Percentiles rank a stretch among this genome's conserved stretches.
phyloP scores from a whole-genome alignment of 148 eudicot species.

The Nepenthes gracilis region DNA sequence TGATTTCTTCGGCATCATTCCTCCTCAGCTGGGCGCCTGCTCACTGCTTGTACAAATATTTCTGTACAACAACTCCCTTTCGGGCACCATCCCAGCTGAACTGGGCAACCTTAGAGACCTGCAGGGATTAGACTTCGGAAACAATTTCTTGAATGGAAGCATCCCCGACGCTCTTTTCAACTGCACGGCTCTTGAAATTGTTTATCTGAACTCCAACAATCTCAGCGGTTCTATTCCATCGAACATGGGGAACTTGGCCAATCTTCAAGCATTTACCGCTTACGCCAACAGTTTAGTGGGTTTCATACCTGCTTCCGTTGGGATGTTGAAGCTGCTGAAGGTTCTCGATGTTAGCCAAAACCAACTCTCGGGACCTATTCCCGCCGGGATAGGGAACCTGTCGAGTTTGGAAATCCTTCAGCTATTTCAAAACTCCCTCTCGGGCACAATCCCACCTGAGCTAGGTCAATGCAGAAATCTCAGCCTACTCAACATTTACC shows the following conservation, averaged over 20 bases:
- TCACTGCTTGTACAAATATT: constrained; percentile 29
- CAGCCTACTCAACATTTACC: constrained; percentile 26
- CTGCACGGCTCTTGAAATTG: constrained; percentile 33
- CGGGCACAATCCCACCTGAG: constrained; percentile 54
- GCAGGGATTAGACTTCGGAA: constrained; percentile 35
- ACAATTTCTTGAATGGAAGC: constrained; percentile 44
- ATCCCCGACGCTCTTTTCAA: constrained; percentile 50
- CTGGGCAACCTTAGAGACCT: constrained; percentile 44
- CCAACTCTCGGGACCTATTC: constrained; percentile 41
- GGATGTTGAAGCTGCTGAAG: constrained; percentile 25
- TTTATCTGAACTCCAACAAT: constrained; percentile 32
- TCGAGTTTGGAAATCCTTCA: constrained; percentile 39
- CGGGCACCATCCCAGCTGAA: constrained; percentile 45
- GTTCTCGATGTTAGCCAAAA: constrained; percentile 44
- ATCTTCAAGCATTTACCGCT: constrained; percentile 38
- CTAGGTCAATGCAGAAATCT: constrained; percentile 50
- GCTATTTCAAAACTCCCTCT: constrained; percentile 34
- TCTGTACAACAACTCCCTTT: constrained; percentile 41
- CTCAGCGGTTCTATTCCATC: constrained; percentile 55
- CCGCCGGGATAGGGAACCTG: constrained; percentile 53
- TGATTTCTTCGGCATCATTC: constrained; percentile 50
- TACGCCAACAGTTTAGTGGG: constrained; percentile 43
- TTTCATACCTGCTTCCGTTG: constrained; percentile 52
- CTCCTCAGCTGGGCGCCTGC: constrained; percentile 45
- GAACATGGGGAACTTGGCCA: constrained; percentile 41